A percentile compares a stretch with the other conserved stretches of the same genome.
These are phyloP conservation scores for Neurospora hispaniola DNA, from an alignment of 495 filamentous ascomycete species.

Conservation along the genomic window DNA sequence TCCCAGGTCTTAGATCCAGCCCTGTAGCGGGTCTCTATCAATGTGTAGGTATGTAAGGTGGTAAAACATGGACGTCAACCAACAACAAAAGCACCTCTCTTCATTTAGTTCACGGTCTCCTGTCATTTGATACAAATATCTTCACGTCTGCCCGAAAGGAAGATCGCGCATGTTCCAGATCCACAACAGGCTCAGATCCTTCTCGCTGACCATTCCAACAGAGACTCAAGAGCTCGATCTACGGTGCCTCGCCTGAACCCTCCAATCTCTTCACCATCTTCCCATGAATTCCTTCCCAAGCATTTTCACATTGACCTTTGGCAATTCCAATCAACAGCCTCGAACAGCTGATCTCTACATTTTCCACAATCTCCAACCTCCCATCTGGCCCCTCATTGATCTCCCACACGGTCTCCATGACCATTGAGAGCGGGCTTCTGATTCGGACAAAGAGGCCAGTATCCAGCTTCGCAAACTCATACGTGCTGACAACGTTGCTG, in stretches of 20 bases:
- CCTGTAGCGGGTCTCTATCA: background rate
- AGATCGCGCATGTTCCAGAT: background rate
- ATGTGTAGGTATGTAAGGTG: background rate
- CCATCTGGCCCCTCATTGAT: conserved; percentile 14
- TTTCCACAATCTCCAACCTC: conserved; percentile 28
- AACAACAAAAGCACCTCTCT: background rate
- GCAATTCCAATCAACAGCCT: conserved; percentile 31
- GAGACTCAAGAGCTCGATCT: background rate
- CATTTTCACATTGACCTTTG: conserved; percentile 30
- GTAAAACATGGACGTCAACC: background rate
- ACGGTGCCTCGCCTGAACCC: background rate
- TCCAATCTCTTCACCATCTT: conserved; percentile 29
- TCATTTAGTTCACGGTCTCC: background rate
- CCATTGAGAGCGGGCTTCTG: conserved; percentile 31
- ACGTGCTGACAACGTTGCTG: conserved; percentile 33
- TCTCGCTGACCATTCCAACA: background rate
- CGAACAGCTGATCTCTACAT: conserved; percentile 29
- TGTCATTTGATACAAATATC: background rate
- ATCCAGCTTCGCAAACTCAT: conserved; percentile 31
- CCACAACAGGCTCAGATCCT: background rate
- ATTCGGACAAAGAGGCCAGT: conserved; percentile 36
- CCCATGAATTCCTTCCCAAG: conserved; percentile 31
- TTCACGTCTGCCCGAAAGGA: background rate
- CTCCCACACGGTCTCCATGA: conserved; percentile 37
- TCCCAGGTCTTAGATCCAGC: background rate